Evolutionary conservation across 495 filamentous ascomycete species (phyloP).

Genomic region (Daldinia childiae): DNA sequence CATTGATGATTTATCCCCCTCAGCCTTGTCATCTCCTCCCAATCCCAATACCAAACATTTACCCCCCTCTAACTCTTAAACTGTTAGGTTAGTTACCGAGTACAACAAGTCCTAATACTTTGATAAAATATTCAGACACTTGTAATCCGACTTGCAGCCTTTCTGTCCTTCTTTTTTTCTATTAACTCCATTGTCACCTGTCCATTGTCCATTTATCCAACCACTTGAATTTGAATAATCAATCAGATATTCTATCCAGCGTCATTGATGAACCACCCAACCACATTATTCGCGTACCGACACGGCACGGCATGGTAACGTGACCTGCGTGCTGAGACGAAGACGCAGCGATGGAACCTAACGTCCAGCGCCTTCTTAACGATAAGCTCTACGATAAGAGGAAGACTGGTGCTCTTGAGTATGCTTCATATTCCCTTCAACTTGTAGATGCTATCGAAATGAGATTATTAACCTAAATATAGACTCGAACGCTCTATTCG

Average conservation of each 20-base stretch:
- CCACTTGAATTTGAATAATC: background rate
- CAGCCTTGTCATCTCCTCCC: constrained; percentile 26
- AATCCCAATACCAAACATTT: background rate
- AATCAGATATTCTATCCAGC: background rate
- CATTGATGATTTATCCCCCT: constrained; percentile 26
- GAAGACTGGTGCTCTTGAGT: constrained; percentile 97
- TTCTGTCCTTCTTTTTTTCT: constrained; percentile 1
- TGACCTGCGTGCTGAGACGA: constrained; percentile 16
- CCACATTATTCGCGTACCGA: background rate
- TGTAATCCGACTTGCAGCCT: background rate
- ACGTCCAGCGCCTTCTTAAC: constrained; percentile 88
- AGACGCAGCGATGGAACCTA: constrained; percentile 76
- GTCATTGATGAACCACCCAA: constrained; percentile 2
- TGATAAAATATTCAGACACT: constrained; percentile 9
- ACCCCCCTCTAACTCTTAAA: background rate
- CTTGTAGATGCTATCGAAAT: background rate
- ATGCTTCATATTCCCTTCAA: constrained; percentile 50
- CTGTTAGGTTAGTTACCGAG: constrained; percentile 8
- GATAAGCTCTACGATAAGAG: constrained; percentile 99
- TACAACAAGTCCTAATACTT: constrained; percentile 4
- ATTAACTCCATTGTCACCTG: background rate
- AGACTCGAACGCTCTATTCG: constrained; percentile 93
- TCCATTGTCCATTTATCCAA: background rate
- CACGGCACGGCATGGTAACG: constrained; percentile 26
- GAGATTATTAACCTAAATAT: constrained; percentile 50